phyloP scores from a whole-genome alignment of 2,329 filamentous ascomycete genomes.

The Penicillium fuscoglaucum region DNA sequence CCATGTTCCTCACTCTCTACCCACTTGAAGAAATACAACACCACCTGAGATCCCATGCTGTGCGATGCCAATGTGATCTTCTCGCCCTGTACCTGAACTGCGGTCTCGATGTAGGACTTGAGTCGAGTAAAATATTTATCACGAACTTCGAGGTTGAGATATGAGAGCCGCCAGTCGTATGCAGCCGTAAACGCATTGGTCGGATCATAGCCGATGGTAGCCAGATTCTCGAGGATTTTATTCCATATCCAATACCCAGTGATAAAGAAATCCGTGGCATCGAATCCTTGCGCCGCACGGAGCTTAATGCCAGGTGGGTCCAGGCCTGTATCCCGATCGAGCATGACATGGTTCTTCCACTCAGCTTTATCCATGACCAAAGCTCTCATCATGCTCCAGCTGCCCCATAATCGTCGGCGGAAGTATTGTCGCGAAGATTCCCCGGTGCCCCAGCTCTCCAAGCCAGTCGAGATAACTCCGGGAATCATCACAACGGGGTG shows the following conservation, averaged over 20 bases:
- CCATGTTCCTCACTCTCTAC: slow-evolving; percentile 78
- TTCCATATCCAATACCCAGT: slow-evolving; percentile 98
- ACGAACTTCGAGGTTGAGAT: slow-evolving; percentile 81
- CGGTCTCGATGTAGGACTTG: slow-evolving; percentile 86
- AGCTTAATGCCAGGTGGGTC: slow-evolving; percentile 90
- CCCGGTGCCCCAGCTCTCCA: slow-evolving; percentile 94
- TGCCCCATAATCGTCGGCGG: slow-evolving; percentile 91
- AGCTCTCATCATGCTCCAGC: slow-evolving; percentile 98
- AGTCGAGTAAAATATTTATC: slow-evolving; percentile 93
- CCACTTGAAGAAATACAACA: slow-evolving; percentile 78
- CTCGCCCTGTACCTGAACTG: slow-evolving; percentile 67
- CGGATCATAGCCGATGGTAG: slow-evolving; percentile 93
- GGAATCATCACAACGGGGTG: slow-evolving; percentile 97
- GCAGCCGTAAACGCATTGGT: slow-evolving; percentile 67
- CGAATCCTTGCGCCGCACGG: slow-evolving; percentile 91
- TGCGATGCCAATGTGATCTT: slow-evolving; percentile 89
- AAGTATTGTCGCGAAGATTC: slow-evolving; percentile 87
- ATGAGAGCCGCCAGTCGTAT: slow-evolving; percentile 92
- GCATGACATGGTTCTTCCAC: slow-evolving; percentile 97
- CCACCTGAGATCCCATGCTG: slow-evolving; percentile 95
- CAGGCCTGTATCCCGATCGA: slow-evolving; percentile 86
- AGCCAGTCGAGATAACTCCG: slow-evolving; percentile 92
- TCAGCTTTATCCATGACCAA: slow-evolving; percentile 87
- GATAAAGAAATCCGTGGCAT: slow-evolving; percentile 86
- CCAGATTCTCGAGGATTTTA: slow-evolving; percentile 96